Percentiles rank a stretch among this genome's conserved stretches.
Conservation (phyloP, 257 asterid species). For the Knoxia roxburghii region DNA sequence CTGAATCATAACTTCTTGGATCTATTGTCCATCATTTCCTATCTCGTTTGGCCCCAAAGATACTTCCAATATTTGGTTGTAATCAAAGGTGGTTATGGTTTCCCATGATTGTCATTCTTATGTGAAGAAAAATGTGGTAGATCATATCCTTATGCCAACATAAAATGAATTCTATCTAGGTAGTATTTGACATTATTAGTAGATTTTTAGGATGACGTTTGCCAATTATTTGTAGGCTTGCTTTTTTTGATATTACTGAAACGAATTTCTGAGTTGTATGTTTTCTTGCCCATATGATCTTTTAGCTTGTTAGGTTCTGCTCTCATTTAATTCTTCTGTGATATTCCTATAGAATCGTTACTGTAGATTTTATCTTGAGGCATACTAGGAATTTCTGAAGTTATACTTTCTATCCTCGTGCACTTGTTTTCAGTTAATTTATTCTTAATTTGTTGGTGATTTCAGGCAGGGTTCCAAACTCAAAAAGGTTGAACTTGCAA, state of each 20-base stretch:
- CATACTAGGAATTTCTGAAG: neutral
- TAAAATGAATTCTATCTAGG: neutral
- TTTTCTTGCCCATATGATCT: neutral
- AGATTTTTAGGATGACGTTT: neutral
- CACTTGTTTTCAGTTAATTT: neutral
- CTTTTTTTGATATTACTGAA: neutral
- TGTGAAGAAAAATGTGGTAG: too few species aligned
- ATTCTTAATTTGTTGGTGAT: constrained; percentile 8
- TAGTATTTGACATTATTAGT: neutral
- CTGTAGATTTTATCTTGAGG: neutral
- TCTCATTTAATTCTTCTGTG: neutral
- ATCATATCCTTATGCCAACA: neutral
- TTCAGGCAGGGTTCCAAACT: constrained; percentile 87
- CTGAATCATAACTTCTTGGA: neutral
- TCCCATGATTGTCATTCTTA: neutral
- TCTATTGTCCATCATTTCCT: neutral
- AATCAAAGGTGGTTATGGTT: neutral
- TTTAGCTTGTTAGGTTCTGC: neutral
- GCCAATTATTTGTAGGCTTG: neutral
- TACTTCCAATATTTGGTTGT: too few species aligned
- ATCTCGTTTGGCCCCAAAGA: neutral
- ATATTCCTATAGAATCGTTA: neutral
- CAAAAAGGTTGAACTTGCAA: constrained; percentile 82
- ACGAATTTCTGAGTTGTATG: neutral
- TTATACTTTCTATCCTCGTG: constrained; percentile 2